A percentile compares a stretch with the other conserved stretches of the same genome.
phyloP scores from a whole-genome alignment of 2,329 filamentous ascomycete genomes.

The Exophiala calicioides region DNA sequence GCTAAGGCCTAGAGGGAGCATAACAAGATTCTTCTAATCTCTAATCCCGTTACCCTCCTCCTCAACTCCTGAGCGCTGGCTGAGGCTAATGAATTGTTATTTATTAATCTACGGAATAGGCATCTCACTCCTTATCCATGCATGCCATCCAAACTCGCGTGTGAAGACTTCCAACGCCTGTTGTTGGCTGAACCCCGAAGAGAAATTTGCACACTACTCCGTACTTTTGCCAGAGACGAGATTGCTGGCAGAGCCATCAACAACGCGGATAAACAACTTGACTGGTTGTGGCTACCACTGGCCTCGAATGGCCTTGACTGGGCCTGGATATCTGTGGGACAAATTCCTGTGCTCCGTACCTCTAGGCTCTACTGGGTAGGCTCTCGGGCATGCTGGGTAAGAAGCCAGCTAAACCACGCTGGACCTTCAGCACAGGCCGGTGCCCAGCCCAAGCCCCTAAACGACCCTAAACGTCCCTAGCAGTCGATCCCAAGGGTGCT shows the following conservation, averaged over 20 bases:
- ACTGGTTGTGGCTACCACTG: background rate
- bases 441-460: no score
- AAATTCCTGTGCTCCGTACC: background rate
- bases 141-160: background rate
- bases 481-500: background rate
- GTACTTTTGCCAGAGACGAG: background rate
- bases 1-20: no score
- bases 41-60: no score
- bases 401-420: no score
- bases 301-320: background rate
- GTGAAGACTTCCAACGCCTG: background rate
- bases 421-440: no score
- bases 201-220: background rate
- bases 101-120: background rate
- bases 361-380: background rate
- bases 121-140: slow-evolving; percentile 3
- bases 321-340: background rate
- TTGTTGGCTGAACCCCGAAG: background rate
- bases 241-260: background rate
- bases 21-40: no score
- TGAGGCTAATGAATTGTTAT: no score
- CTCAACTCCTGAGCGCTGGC: no score
- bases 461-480: slow-evolving; percentile 2
- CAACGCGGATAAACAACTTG: background rate
- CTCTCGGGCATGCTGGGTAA: background rate